Conservation (phyloP, 495 filamentous ascomycete genomes). For the Clavariopsis aquatica region DNA sequence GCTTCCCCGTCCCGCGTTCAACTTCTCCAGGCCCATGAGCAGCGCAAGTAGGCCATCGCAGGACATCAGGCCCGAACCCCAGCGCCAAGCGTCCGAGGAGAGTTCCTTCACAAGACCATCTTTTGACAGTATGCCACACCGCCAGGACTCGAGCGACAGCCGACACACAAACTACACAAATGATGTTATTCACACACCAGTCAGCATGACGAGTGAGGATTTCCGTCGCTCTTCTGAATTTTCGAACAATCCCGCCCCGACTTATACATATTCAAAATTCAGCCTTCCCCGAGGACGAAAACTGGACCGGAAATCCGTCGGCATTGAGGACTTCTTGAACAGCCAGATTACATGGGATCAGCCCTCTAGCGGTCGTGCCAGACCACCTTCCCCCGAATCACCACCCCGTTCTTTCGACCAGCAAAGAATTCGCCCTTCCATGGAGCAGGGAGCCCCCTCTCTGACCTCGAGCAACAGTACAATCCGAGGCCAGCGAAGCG, state of each 20-base stretch:
- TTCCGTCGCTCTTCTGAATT: slow-evolving; percentile 51
- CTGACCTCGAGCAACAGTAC: slow-evolving; percentile 60
- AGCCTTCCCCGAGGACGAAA: slow-evolving; percentile 77
- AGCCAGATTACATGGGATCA: slow-evolving; percentile 64
- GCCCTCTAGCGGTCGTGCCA: slow-evolving; percentile 44
- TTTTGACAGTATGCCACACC: slow-evolving; percentile 42
- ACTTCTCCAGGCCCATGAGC: slow-evolving; percentile 90
- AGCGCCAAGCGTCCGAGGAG: slow-evolving; percentile 60
- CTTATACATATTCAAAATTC: slow-evolving; percentile 83
- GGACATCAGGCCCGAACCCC: slow-evolving; percentile 56
- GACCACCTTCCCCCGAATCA: slow-evolving; percentile 40
- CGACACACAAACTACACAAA: slow-evolving; percentile 53
- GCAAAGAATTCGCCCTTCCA: slow-evolving; percentile 36
- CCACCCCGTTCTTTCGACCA: slow-evolving; percentile 40
- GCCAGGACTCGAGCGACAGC: slow-evolving; percentile 48
- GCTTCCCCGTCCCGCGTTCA: slow-evolving; percentile 74
- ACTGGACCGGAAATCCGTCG: slow-evolving; percentile 65
- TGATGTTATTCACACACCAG: slow-evolving; percentile 62
- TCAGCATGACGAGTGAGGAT: slow-evolving; percentile 64
- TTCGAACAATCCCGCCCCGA: slow-evolving; percentile 55
- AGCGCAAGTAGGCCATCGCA: slow-evolving; percentile 52
- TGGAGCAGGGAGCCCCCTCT: slow-evolving; percentile 48
- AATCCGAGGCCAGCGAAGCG: slow-evolving; percentile 38
- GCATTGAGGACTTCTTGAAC: slow-evolving; percentile 62
- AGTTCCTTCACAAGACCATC: slow-evolving; percentile 57